These are phyloP conservation scores for Handroanthus guayacan DNA, from an alignment of 257 asterid genomes.

Conservation along the genomic window DNA sequence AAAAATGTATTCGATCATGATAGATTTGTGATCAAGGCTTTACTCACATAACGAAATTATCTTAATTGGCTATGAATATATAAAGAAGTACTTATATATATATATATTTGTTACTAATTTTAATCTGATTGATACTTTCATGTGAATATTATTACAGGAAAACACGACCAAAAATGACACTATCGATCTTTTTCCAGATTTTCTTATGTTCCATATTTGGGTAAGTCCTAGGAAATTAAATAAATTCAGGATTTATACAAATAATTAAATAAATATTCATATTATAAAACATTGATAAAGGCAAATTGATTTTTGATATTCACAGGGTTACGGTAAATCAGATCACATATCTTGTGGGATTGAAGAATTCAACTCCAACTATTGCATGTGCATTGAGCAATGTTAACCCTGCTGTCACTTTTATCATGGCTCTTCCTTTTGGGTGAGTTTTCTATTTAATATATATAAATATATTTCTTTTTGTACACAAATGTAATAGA, in stretches of 20 bases:
- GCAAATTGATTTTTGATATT: background rate
- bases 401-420: slow-evolving; percentile 81
- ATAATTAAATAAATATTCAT: background rate
- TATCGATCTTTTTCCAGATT: slow-evolving; percentile 67
- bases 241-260: background rate
- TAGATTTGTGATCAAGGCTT: no score
- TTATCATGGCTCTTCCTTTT: slow-evolving; percentile 72
- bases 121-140: background rate
- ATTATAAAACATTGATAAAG: background rate
- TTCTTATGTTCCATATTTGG: slow-evolving; percentile 81
- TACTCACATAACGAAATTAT: no score
- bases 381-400: slow-evolving; percentile 85
- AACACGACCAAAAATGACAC: slow-evolving; percentile 69
- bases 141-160: slow-evolving; percentile 55
- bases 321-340: slow-evolving; percentile 86
- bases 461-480: no score
- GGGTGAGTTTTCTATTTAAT: slow-evolving; percentile 49
- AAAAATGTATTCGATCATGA: background rate
- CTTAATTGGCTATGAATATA: no score
- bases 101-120: no score
- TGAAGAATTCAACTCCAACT: slow-evolving; percentile 88
- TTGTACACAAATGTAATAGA: no score
- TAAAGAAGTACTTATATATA: no score
- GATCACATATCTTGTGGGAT: slow-evolving; percentile 81
- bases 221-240: slow-evolving; percentile 40